Evolutionary conservation across 768 basidiomycete genomes (phyloP), one percentile per base, ranked within the genome.

Genomic region (Rhodosporidiobolus sp.): DNA sequence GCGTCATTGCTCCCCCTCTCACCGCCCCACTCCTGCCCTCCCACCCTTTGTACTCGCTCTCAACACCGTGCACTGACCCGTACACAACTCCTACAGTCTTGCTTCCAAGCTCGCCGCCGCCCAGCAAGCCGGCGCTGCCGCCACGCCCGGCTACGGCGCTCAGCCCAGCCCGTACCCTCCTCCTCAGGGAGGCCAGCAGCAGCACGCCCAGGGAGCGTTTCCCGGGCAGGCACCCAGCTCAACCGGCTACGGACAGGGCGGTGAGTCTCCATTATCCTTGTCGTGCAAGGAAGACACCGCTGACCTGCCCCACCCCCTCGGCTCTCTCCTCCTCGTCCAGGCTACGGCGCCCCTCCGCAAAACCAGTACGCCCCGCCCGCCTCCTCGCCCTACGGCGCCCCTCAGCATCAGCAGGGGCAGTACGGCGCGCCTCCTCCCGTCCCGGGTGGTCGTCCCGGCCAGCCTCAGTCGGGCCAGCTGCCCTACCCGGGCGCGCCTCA

Each of bases 61-160:
- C n/a, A n/a, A n/a, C n/a, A n/a, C n/a, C n/a, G n/a, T n/a, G n/a
- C n/a, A n/a, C 38, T 43, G 38, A 43, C 38, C 38, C 38, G 38
- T 43, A 43, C 38, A 43, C 38, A 43, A 7, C 38, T 14, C 14
- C 49, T 4, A 12, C 65, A 65, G 65, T 26, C 73, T 75, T 65
- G 73, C 73, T 22, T 61, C 63, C 2, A 75, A 75, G 56, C 73
- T 75, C 69, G 73, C 73, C 7, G 73, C 73, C 34, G 73, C 73
- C 12, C 62, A 70, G n/a, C 57, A 63, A 8, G 66, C 65, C 20
- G 69, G 64, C 0, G 7, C 17, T 5, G 35, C 60, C 8, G 67
- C 72, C 20, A 74, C 73, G 14, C 68, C 73, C 10, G 69, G 69
- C 32, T 70, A 74, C 69, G 68, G 64, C 26, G 14, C 63, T 0